Base-by-base conservation (phyloP, 306 rosid species). In the Potentilla sterilis region DNA sequence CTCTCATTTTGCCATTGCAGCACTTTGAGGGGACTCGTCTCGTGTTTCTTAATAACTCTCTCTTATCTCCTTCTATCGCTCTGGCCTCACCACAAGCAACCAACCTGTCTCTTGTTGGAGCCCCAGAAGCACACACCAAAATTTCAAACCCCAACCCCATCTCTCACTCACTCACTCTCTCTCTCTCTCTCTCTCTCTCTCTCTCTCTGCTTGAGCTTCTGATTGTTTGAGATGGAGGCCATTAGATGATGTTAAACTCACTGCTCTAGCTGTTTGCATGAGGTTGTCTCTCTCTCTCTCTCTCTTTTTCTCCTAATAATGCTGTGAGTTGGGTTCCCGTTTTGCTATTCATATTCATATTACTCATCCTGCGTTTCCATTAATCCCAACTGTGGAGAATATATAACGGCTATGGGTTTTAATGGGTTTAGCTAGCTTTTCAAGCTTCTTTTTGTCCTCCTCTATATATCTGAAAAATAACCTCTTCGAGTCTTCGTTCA, bases 21-120 rank as follows among this genome's bases (percentile, higher is more conserved):
- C 74, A 67, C 54, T 66, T 66, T 58, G 67, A 37, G 61, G 58
- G 5, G 46, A 3, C 61, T 67, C 63, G 34, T 44, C 61, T 67
- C 63, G 34, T 44, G 63, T 70, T 64, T 72, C 72, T 47, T 35
- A 63, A 34, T 0, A 34, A 12, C 19, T 47, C 70, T 74, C 70
- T 78, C 65, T 67, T 71, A 68, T 80, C 85, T 47, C 37, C 13
- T 15, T 28, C 34, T 9, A 34, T 40, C 46, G 35, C 47, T 75
- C 78, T 79, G 75, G 88, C 90, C 83, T 77, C 88, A 84, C 86
- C 84, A 52, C 77, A 87, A 81, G 90, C 86, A 87, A 87, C 90
- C 90, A 84, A 84, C 73, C 88, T 87, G 88, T 87, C 90, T 82
- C 86, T 87, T 86, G 90, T 86, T 86, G 88, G 86, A 77, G 74